Conservation (phyloP, 257 asterid genomes). For the Vinca minor region DNA sequence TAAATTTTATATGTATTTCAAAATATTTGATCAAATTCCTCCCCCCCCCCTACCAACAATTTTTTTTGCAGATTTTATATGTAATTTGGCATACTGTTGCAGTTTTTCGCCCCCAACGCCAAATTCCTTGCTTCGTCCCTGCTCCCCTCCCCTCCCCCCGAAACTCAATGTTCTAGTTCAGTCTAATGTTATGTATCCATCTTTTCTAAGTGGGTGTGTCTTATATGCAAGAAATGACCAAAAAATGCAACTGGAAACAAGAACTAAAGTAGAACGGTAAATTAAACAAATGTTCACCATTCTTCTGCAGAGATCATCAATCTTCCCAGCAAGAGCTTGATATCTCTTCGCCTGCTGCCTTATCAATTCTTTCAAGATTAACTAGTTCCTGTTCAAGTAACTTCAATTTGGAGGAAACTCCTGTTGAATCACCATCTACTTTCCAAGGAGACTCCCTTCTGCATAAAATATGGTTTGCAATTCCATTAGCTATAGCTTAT, state of each 20-base stretch:
- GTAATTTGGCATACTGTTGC: too few relatives aligned
- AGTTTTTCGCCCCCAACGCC: too few relatives aligned
- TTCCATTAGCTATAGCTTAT: slow-evolving; percentile 14
- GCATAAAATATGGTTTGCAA: slow-evolving; percentile 18
- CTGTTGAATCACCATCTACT: slow-evolving; percentile 71
- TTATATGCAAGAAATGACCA: too few relatives aligned
- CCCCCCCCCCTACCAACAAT: too few relatives aligned
- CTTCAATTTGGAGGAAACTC: slow-evolving; percentile 73
- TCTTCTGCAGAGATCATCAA: slow-evolving; percentile 82
- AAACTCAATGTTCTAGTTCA: too few relatives aligned
- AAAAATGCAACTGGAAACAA: not conserved
- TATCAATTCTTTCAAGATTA: slow-evolving; percentile 63
- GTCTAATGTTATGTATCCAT: too few relatives aligned
- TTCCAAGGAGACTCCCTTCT: slow-evolving; percentile 99
- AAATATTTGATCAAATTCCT: too few relatives aligned
- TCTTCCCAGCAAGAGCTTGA: slow-evolving; percentile 79
- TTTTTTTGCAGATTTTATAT: too few relatives aligned
- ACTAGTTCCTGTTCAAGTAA: slow-evolving; percentile 82
- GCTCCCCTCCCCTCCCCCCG: too few relatives aligned
- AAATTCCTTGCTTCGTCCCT: too few relatives aligned
- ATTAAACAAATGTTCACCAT: slow-evolving; percentile 46
- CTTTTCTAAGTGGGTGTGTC: too few relatives aligned
- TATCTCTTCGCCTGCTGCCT: slow-evolving; percentile 92
- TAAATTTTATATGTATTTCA: too few relatives aligned
- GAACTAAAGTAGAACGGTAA: not conserved